Evolutionary conservation across 306 rosid genomes (phyloP).

Genomic region (Quercus agrifolia): DNA sequence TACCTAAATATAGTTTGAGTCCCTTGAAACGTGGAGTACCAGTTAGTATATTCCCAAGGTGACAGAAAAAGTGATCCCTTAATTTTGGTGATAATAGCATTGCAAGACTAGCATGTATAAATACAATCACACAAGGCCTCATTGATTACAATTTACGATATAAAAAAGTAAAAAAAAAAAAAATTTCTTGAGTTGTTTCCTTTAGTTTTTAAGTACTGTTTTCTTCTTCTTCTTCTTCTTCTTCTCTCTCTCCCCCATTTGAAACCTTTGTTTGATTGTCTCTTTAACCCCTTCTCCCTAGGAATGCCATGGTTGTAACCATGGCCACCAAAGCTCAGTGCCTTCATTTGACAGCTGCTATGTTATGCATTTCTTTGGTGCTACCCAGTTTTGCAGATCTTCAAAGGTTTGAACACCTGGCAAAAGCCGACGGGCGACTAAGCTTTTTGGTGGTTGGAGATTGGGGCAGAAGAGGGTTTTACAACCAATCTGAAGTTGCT

Average conservation of each 20-base stretch:
- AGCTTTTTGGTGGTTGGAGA: constrained; percentile 31
- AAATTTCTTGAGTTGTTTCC: too few species aligned
- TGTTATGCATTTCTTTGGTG: constrained; percentile 9
- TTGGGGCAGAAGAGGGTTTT: constrained; percentile 38
- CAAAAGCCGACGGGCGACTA: constrained; percentile 1
- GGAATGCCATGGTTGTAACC: constrained; percentile 20
- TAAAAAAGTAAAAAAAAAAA: too few species aligned
- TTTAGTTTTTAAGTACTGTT: too few species aligned
- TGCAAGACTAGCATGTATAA: too few species aligned
- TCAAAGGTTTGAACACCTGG: constrained; percentile 20
- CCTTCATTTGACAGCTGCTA: not conserved
- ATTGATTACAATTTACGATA: too few species aligned
- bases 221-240: too few species aligned
- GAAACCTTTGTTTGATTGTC: not conserved
- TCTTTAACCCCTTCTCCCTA: not conserved
- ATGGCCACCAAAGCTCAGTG: constrained; percentile 6
- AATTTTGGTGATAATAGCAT: too few species aligned
- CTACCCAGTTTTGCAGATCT: constrained; percentile 6
- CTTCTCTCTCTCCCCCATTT: not conserved
- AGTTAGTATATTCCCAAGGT: too few species aligned
- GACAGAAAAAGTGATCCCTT: too few species aligned
- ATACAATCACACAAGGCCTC: too few species aligned
- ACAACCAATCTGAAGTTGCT: constrained; percentile 39
- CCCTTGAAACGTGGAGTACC: too few species aligned
- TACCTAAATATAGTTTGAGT: too few species aligned